Base-by-base conservation (phyloP, 2,329 filamentous ascomycete species). In the Lachnellula subtilissima region DNA sequence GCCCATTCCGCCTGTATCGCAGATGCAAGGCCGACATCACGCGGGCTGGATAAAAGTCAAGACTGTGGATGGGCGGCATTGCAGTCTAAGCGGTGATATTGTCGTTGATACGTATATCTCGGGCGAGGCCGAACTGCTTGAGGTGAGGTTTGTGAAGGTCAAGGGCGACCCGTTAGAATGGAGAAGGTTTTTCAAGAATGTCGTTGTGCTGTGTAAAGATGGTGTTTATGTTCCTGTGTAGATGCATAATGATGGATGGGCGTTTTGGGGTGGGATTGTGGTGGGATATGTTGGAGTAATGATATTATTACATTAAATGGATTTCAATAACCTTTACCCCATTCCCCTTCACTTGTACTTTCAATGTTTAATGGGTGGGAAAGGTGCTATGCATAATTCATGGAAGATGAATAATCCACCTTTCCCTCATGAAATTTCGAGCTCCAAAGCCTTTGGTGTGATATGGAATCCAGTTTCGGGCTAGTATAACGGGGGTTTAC, bases 91-190 rank as follows among this genome's bases (percentile, higher is more conserved):
- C 67, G 90, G 91, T 12, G 87, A 88, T 67, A 85, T 95, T 47
- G 76, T 89, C 12, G 76, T 94, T 6, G 87, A 93, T 68, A 82
- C 76, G 72, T 83, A 83, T 68, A 70, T 73, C 43, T 78, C 87
- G 61, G 75, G 76, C 2, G 75, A 75, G 0, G 76, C 74, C 17
- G 86, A 88, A 58, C 73, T 93, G 35, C 79, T 92, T 23, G 92
- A 97, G 71, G 89, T 97, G 28, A 82, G 91, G 51, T 97, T 99
- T 70, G 83, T 95, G 63, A 99, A 99, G 75, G 81, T 89, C 53
- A 97, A 96, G 75, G 94, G 94, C 5, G 94, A 99, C 75, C 94
- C 94, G 5, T 75, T 99, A 50, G 93, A 97, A 75, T 99, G 95
- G 94, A 83, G 94, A 58, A 79, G 94, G 36, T 91, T 99, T 70